Conservation (phyloP, 257 asterid genomes). For the Fraxinus excelsior region DNA sequence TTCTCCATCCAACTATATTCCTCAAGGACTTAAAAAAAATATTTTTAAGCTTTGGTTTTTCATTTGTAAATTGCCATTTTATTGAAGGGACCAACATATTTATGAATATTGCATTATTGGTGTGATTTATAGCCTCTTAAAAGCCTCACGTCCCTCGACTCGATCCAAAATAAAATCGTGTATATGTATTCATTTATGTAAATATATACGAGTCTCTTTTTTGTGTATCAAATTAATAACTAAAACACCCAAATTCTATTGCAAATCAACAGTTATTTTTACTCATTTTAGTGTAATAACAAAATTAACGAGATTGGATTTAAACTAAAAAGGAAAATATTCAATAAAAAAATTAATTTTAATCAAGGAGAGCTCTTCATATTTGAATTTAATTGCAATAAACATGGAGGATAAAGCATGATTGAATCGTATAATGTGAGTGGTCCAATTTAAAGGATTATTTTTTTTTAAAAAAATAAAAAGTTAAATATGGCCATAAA, state of each 20-base stretch:
- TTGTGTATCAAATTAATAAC: background rate
- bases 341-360: too few relatives aligned
- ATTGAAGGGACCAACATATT: constrained; percentile 18
- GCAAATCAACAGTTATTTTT: too few relatives aligned
- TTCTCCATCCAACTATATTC: constrained; percentile 20
- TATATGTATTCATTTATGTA: background rate
- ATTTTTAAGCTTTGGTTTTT: constrained; percentile 11
- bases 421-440: background rate
- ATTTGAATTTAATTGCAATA: too few relatives aligned
- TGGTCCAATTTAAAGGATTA: background rate
- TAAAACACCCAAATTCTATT: too few relatives aligned
- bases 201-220: background rate
- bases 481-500: too few relatives aligned
- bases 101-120: constrained; percentile 8
- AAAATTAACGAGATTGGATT: too few relatives aligned
- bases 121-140: background rate
- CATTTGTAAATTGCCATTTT: constrained; percentile 22
- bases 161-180: background rate
- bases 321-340: too few relatives aligned
- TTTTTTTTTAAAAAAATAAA: too few relatives aligned
- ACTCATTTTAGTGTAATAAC: too few relatives aligned
- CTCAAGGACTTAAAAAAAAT: constrained; percentile 5
- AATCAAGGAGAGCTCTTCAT: too few relatives aligned
- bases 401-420: too few relatives aligned
- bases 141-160: background rate